Conservation (phyloP, 306 rosid species). For the Lablab purpureus region DNA sequence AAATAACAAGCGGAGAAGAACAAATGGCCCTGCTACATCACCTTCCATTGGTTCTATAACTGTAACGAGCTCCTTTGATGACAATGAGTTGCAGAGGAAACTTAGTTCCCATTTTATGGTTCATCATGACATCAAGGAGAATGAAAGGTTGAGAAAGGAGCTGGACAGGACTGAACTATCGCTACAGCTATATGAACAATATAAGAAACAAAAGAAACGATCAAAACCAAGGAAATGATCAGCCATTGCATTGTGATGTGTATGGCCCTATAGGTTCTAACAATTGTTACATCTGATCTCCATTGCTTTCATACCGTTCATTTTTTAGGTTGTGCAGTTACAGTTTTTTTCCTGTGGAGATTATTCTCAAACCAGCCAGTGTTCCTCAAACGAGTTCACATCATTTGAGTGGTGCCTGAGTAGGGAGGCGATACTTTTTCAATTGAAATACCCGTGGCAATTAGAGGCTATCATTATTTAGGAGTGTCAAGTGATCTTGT, state of each 20-base stretch:
- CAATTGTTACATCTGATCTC: background rate
- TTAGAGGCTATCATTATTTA: background rate
- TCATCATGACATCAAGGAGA: conserved; percentile 79
- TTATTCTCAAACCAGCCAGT: conserved; percentile 8
- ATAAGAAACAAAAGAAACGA: conserved; percentile 65
- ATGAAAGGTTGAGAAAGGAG: conserved; percentile 72
- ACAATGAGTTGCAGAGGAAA: conserved; percentile 64
- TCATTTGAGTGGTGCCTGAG: background rate
- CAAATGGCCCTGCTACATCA: conserved; percentile 45
- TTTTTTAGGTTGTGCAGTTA: background rate
- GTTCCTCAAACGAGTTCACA: background rate
- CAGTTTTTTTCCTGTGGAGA: conserved; percentile 10
- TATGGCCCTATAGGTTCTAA: background rate
- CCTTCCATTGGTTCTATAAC: conserved; percentile 40
- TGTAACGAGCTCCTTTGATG: conserved; percentile 51
- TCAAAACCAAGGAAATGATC: conserved; percentile 41
- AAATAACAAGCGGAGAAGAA: conserved; percentile 63
- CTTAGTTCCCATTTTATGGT: conserved; percentile 70
- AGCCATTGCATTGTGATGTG: background rate
- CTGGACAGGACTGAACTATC: conserved; percentile 59
- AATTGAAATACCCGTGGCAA: background rate
- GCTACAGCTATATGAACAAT: conserved; percentile 71
- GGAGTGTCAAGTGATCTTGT: background rate
- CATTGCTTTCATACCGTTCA: background rate
- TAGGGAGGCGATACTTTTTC: background rate